phyloP scores from a whole-genome alignment of 192 early-diverging fungal genomes.

The Gaertneriomyces semiglobifer region DNA sequence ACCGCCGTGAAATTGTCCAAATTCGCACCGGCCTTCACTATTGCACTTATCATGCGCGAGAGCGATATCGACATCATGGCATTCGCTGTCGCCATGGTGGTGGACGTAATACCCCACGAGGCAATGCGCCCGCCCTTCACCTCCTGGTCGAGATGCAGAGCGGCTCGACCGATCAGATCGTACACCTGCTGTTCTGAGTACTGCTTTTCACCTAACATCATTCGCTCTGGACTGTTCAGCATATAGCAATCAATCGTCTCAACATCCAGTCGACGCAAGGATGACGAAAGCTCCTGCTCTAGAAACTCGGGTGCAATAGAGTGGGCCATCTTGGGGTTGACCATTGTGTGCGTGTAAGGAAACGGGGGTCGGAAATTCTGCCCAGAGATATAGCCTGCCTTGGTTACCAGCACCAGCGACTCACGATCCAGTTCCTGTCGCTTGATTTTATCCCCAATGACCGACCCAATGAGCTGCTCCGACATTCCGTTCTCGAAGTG shows the following conservation, averaged over 20 bases:
- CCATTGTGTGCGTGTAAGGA: not conserved
- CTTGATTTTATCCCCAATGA: constrained; percentile 33
- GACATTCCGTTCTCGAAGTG: constrained; percentile 69
- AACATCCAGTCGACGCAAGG: constrained; percentile 50
- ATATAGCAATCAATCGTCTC: constrained; percentile 68
- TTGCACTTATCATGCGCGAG: constrained; percentile 1
- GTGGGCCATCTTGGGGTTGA: constrained; percentile 37
- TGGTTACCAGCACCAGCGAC: constrained; percentile 38
- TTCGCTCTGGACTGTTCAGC: constrained; percentile 73
- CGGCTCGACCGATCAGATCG: constrained; percentile 55
- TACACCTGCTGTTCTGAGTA: constrained; percentile 42
- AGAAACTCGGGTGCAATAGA: constrained; percentile 62
- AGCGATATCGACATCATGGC: not conserved
- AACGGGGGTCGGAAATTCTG: not conserved
- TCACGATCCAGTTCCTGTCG: constrained; percentile 42
- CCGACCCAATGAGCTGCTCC: constrained; percentile 57
- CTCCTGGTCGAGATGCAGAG: constrained; percentile 61
- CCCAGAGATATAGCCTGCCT: constrained; percentile 40
- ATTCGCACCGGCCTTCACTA: constrained; percentile 25
- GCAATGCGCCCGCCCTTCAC: constrained; percentile 42
- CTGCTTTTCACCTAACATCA: constrained; percentile 52
- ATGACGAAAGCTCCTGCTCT: constrained; percentile 51
- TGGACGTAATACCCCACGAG: not conserved
- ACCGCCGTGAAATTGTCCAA: constrained; percentile 57
- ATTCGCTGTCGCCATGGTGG: not conserved